Base-by-base conservation (phyloP, 768 basidiomycete species). In the Suillus sp. region DNA sequence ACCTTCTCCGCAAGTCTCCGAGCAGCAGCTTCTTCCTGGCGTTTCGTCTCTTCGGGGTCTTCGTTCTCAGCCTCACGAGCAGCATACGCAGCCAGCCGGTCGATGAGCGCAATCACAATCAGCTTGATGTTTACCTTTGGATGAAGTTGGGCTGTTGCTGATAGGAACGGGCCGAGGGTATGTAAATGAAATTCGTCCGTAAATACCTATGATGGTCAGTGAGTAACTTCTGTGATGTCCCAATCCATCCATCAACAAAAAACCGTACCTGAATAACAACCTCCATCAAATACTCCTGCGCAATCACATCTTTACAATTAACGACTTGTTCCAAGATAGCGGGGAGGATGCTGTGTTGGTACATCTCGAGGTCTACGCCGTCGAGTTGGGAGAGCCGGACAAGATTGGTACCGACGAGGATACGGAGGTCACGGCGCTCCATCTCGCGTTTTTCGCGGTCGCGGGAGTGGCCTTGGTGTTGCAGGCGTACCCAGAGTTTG, bases 281-380 rank as follows among this genome's bases (percentile, higher is more conserved):
- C 75, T 99, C 97, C 97, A 99, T 99, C 53, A 99, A 76, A 75
- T 99, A 99, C 74, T 99, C 97, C 75, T 99, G 97, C 0, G 97
- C 97, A 64, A 99, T 99, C 51, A 96, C 92, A 72, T 99, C 97
- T 75, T 97, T 96, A 78, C 97, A 99, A 71, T 91, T 96, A 64
- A 99, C 96, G 59, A 99, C 92, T 76, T 99, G 97, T 79, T 99
- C 95, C 59, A 99, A 78, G 61, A 99, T 88, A 65, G 92, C 92
- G 0, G 97, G 96, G 8, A 99, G 84, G 66, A 99, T 99, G 30
- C 74, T 86, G 61, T 75, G 81, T 70, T 88, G 87, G 76, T 99
- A 99, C 85, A 97, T 87, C 48, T 92, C 92, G 61, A 99, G 79
- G 72, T 97, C 96, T 62, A 99, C 96, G 5, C 97, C 97, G 64